Percentiles rank a stretch among this genome's conserved stretches.
These are phyloP conservation scores for Rubia yunnanensis DNA, from an alignment of 257 asterid genomes.

Conservation along the genomic window DNA sequence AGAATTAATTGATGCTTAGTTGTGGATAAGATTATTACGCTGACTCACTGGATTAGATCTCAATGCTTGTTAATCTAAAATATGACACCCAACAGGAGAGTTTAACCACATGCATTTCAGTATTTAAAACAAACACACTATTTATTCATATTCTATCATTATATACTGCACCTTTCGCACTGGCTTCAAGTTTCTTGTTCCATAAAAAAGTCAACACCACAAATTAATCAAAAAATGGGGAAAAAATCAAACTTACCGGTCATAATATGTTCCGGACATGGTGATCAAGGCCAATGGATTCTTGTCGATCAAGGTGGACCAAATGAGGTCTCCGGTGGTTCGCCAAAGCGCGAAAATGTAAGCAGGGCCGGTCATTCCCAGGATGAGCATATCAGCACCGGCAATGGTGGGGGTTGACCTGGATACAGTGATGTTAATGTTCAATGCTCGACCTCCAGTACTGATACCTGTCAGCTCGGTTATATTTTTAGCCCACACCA, in stretches of 20 bases:
- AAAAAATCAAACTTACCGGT: constrained; percentile 16
- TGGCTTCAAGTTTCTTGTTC: not conserved
- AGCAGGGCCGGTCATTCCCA: constrained; percentile 41
- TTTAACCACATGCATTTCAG: not conserved
- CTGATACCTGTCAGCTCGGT: constrained; percentile 16
- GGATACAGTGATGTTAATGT: constrained; percentile 14
- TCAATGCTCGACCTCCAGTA: constrained; percentile 4
- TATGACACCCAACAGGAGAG: not conserved
- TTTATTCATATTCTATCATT: too few relatives aligned
- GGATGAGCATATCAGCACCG: constrained; percentile 27
- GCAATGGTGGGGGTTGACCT: constrained; percentile 45
- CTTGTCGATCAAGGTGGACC: constrained; percentile 38
- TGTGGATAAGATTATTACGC: not conserved
- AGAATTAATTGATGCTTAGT: too few relatives aligned
- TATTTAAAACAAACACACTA: not conserved
- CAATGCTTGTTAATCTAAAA: not conserved
- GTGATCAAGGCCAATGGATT: constrained; percentile 40
- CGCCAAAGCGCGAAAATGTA: constrained; percentile 33
- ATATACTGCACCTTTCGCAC: not conserved
- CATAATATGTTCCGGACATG: constrained; percentile 55
- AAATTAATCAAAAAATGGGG: too few relatives aligned
- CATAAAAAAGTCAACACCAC: not conserved
- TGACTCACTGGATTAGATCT: not conserved
- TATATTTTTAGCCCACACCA: not conserved
- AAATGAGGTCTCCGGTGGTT: constrained; percentile 32